Conservation (phyloP, 2,329 filamentous ascomycete species). For the Fusarium sp. region DNA sequence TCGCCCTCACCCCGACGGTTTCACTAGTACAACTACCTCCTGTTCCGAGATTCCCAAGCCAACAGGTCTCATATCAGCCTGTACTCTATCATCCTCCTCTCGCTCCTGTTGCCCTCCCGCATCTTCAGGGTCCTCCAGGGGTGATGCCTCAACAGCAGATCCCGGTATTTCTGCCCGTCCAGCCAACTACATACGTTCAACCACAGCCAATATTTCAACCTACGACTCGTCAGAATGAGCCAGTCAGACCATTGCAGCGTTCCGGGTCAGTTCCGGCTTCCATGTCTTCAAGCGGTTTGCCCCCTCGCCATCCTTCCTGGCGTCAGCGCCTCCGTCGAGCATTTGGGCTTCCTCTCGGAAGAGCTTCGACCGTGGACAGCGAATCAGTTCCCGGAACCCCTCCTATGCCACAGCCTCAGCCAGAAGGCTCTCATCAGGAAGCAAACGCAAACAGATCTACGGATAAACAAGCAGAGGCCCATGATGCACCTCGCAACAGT, state of each 20-base stretch:
- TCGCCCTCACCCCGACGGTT: background rate
- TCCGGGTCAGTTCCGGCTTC: background rate
- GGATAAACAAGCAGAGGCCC: background rate
- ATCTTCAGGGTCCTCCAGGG: background rate
- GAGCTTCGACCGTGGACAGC: conserved; percentile 52
- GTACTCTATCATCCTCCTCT: conserved; percentile 22
- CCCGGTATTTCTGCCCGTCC: conserved; percentile 3
- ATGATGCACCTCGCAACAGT: background rate
- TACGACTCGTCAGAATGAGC: background rate
- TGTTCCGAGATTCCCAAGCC: conserved; percentile 25
- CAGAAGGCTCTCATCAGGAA: background rate
- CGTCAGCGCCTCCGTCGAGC: conserved; percentile 44
- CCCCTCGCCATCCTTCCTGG: conserved; percentile 43
- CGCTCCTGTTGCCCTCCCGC: background rate
- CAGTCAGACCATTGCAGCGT: background rate
- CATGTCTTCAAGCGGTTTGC: background rate
- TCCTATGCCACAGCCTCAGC: background rate
- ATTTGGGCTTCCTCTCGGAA: conserved; percentile 49
- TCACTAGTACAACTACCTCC: conserved; percentile 31
- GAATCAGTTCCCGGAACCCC: conserved; percentile 37
- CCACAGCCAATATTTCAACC: background rate
- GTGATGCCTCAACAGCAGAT: conserved; percentile 12
- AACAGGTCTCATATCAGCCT: conserved; percentile 32
- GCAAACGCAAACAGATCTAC: background rate
- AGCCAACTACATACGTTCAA: background rate